These are phyloP conservation scores for Paragyromitra xinjiangensis DNA, from an alignment of 495 filamentous ascomycete genomes.

Conservation along the genomic window DNA sequence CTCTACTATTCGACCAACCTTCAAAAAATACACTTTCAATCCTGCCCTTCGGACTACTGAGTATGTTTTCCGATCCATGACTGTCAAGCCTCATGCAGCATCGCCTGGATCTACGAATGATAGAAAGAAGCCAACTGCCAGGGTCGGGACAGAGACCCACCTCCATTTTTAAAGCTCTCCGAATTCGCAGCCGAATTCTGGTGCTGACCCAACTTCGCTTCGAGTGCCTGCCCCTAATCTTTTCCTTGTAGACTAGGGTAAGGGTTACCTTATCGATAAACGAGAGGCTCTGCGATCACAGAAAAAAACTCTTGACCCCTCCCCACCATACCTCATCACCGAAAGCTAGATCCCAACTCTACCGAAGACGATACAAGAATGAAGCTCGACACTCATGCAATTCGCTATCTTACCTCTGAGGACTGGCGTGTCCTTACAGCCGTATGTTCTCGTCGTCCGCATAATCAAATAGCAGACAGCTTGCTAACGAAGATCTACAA, in stretches of 20 bases:
- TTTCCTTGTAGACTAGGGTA: constrained; percentile 7
- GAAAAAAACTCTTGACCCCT: constrained; percentile 20
- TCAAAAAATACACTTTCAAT: too few relatives aligned
- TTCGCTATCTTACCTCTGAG: constrained; percentile 89
- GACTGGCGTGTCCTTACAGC: constrained; percentile 96
- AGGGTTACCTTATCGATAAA: constrained; percentile 17
- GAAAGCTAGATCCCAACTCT: not conserved
- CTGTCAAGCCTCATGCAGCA: not conserved
- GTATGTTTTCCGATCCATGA: too few relatives aligned
- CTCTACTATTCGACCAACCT: too few relatives aligned
- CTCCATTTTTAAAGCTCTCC: too few relatives aligned
- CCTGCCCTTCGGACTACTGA: too few relatives aligned
- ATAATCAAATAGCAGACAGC: not conserved
- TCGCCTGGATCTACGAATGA: too few relatives aligned
- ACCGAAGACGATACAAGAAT: constrained; percentile 63
- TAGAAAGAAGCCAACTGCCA: too few relatives aligned
- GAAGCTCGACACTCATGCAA: constrained; percentile 90
- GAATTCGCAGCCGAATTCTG: too few relatives aligned
- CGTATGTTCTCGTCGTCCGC: constrained; percentile 65
- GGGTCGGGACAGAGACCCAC: too few relatives aligned
- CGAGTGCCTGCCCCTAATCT: too few relatives aligned
- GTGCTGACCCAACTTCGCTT: too few relatives aligned
- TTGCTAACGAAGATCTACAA: constrained; percentile 51
- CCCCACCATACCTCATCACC: not conserved
- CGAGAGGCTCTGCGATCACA: constrained; percentile 18